Evolutionary conservation across 2,329 filamentous ascomycete genomes (phyloP).

Genomic region (Tolypocladium guangdongense): DNA sequence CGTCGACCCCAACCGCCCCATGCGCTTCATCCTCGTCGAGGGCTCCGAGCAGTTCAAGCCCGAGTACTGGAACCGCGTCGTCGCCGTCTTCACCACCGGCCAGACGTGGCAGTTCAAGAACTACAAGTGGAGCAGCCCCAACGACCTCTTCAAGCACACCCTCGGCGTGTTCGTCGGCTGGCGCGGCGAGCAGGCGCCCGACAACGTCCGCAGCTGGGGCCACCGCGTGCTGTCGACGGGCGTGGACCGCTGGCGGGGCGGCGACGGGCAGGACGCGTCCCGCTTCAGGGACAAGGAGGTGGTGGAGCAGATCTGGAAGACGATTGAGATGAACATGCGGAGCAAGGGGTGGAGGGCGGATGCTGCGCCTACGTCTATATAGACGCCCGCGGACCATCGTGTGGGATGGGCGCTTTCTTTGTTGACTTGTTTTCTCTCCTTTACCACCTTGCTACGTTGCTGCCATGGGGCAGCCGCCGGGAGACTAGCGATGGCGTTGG

Average conservation of each 20-base stretch:
- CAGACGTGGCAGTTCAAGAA: slow-evolving; percentile 98
- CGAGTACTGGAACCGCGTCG: slow-evolving; percentile 92
- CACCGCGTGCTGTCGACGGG: slow-evolving; percentile 67
- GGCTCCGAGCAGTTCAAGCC: slow-evolving; percentile 91
- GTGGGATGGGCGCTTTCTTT: not conserved
- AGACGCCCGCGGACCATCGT: not conserved
- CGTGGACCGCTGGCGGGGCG: slow-evolving; percentile 71
- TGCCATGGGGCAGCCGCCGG: slow-evolving; percentile 3
- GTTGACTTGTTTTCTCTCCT: not conserved
- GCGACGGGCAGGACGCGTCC: slow-evolving; percentile 40
- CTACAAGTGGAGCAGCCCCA: slow-evolving; percentile 88
- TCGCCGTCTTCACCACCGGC: slow-evolving; percentile 93
- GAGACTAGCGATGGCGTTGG: slow-evolving; percentile 7
- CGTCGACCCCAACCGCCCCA: slow-evolving; percentile 58
- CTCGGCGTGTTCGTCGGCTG: slow-evolving; percentile 85
- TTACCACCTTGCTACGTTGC: not conserved
- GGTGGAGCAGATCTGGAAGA: slow-evolving; percentile 85
- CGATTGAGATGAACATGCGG: slow-evolving; percentile 80
- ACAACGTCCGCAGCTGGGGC: slow-evolving; percentile 74
- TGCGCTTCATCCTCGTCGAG: slow-evolving; percentile 94
- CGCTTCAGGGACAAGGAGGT: slow-evolving; percentile 85
- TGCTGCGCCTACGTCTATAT: slow-evolving; percentile 47
- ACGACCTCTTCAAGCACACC: slow-evolving; percentile 82
- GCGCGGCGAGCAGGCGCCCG: slow-evolving; percentile 71
- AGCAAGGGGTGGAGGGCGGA: slow-evolving; percentile 73